Evolutionary conservation across 2,329 filamentous ascomycete genomes (phyloP), one percentile per base, ranked within the genome.

Genomic region (Myriosclerotinia duriaeana): DNA sequence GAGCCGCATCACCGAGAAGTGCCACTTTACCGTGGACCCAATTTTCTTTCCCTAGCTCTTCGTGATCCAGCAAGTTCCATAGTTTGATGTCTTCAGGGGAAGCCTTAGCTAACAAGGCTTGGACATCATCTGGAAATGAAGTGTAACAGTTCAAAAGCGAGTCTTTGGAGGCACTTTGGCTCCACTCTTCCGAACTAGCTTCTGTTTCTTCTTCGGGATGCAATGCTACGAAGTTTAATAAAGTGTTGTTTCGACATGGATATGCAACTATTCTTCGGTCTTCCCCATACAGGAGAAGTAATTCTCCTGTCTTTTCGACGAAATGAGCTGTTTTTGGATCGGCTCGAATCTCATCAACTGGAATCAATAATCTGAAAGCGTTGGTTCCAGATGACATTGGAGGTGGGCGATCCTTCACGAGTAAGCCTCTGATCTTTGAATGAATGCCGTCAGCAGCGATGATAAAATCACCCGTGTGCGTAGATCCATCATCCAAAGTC

Each of bases 1-100:
- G 88, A 0, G 87, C 88, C 0, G 88, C 87, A 73, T 91, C 88
- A 0, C 89, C 88, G 0, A 91, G 75, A 0, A 90, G 74, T 0
- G 81, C 86, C 30, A 89, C 72, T 11, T 79, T 80, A 0, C 77
- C 83, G 1, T 83, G 81, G 0, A 80, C 78, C 84, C 87, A 91
- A 8, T 63, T 66, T 79, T 0, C 36, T 38, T 30, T 40, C 11
- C 54, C 53, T 20, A 66, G 26, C 22, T 46, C 60, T 9, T 58
- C 50, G 17, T 53, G 59, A 80, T 91, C 88, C 1, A 88, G 74
- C 2, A 89, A 75, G 26, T 80, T 82, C 86, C 86, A 89, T 0
- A 86, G 77, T 64, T 83, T 86, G 36, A 87, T 71, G 0, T 77
- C 78, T 0, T 77, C 72, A 0, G 78, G 75, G n/a, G 82, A 79